These are phyloP conservation scores for Gymnopilus dilepis DNA, from an alignment of 768 basidiomycete species.

Conservation along the genomic window DNA sequence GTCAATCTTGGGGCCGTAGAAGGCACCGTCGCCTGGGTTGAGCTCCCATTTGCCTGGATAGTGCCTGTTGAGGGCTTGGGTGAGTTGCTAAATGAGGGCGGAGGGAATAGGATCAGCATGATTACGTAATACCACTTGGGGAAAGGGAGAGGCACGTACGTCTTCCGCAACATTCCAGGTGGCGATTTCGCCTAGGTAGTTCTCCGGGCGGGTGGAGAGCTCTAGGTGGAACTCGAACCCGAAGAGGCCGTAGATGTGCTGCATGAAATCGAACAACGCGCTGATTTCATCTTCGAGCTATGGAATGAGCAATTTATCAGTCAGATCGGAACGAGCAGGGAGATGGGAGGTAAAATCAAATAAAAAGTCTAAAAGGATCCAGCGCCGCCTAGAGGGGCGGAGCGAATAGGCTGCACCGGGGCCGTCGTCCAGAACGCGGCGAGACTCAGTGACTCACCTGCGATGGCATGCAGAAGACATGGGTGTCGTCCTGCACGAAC, in stretches of 20 bases:
- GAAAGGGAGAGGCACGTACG: constrained; percentile 43
- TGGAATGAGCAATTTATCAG: constrained; percentile 1
- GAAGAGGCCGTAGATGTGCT: constrained; percentile 91
- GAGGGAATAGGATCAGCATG: constrained; percentile 10
- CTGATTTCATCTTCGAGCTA: constrained; percentile 89
- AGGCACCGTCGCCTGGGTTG: constrained; percentile 97
- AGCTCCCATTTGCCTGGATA: constrained; percentile 91
- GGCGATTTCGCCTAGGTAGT: constrained; percentile 86
- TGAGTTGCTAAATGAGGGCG: constrained; percentile 67
- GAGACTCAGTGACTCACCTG: constrained; percentile 58
- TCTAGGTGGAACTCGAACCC: constrained; percentile 95
- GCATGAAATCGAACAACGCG: constrained; percentile 92
- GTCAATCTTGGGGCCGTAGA: constrained; percentile 99
- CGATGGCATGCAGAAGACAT: constrained; percentile 96
- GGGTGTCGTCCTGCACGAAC: constrained; percentile 98
- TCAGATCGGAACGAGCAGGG: constrained; percentile 6
- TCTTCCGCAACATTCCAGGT: constrained; percentile 91
- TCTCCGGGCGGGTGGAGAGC: constrained; percentile 95
- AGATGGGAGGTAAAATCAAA: neutral
- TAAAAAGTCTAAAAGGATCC: neutral
- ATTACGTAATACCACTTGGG: neutral
- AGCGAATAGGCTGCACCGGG: neutral
- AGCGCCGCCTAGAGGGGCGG: neutral
- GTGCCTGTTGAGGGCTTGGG: constrained; percentile 78
- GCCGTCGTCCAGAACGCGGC: neutral